These are phyloP conservation scores for Luvunga scandens DNA, from an alignment of 345 rosid genomes.

Conservation along the genomic window DNA sequence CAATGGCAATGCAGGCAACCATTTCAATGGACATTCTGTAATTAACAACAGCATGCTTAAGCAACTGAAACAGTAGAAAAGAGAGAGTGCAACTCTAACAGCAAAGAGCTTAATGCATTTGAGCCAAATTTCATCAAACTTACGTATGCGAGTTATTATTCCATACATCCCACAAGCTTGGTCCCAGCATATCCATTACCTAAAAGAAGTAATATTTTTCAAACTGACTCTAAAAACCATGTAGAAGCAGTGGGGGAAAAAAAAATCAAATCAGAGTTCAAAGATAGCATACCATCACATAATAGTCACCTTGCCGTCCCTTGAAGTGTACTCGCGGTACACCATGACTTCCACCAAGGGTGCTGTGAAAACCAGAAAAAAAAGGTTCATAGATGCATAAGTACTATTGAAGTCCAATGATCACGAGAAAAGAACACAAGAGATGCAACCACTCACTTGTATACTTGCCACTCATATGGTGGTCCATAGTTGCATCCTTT, in stretches of 20 bases:
- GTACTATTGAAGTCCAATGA: not conserved
- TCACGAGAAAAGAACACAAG: not conserved
- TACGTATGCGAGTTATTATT: slow-evolving; percentile 60
- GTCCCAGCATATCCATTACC: slow-evolving; percentile 88
- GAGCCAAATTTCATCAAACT: slow-evolving; percentile 26
- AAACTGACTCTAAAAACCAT: not conserved
- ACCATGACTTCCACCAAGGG: slow-evolving; percentile 80
- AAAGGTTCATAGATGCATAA: not conserved
- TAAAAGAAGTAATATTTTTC: slow-evolving; percentile 20
- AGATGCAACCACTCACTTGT: slow-evolving; percentile 31
- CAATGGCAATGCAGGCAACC: slow-evolving; percentile 81
- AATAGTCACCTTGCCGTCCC: slow-evolving; percentile 75
- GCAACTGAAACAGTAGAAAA: not conserved
- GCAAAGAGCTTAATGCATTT: not conserved
- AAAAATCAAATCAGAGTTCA: not conserved
- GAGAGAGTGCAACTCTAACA: not conserved
- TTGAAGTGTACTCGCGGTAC: slow-evolving; percentile 74
- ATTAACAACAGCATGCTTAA: slow-evolving; percentile 15
- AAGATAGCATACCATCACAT: slow-evolving; percentile 61
- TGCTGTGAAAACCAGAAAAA: slow-evolving; percentile 32
- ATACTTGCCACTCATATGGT: slow-evolving; percentile 58
- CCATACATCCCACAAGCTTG: slow-evolving; percentile 85
- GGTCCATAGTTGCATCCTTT: slow-evolving; percentile 66
- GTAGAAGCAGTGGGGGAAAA: not conserved
- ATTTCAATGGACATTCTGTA: slow-evolving; percentile 73